Evolutionary conservation across 2,329 filamentous ascomycete species (phyloP).

Genomic region (Aspergillus vadensis): DNA sequence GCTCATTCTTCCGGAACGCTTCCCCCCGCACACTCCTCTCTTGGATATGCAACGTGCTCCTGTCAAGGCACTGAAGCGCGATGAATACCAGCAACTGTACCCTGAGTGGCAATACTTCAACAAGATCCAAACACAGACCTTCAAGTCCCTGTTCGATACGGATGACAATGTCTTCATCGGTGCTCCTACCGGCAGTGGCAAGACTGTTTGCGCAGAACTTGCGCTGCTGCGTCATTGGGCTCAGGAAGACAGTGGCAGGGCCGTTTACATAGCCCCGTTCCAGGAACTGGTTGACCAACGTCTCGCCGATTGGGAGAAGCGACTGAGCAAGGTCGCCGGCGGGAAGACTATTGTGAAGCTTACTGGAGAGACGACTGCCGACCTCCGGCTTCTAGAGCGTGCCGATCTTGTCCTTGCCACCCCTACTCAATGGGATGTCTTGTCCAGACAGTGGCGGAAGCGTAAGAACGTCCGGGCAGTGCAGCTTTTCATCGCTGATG

Average conservation of each 20-base stretch:
- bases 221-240: conserved; percentile 87
- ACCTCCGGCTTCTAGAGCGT: conserved; percentile 82
- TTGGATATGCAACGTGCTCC: conserved; percentile 90
- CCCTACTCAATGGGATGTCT: conserved; percentile 90
- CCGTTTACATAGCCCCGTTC: conserved; percentile 92
- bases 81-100: conserved; percentile 80
- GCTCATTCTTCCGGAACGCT: conserved; percentile 89
- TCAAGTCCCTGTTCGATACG: conserved; percentile 86
- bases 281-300: conserved; percentile 87
- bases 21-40: conserved; percentile 88
- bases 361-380: conserved; percentile 86
- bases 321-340: conserved; percentile 70
- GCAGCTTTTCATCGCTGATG: conserved; percentile 89
- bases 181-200: conserved; percentile 90
- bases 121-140: conserved; percentile 95
- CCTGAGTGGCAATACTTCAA: conserved; percentile 87
- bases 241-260: conserved; percentile 69
- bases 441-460: conserved; percentile 94
- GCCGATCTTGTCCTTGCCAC: conserved; percentile 91
- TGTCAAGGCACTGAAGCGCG: conserved; percentile 81
- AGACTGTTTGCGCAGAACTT: conserved; percentile 96
- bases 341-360: conserved; percentile 92
- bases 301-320: conserved; percentile 80
- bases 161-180: conserved; percentile 94
- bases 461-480: conserved; percentile 93